Conservation (phyloP, 345 rosid genomes). For the Corchorus capsularis region DNA sequence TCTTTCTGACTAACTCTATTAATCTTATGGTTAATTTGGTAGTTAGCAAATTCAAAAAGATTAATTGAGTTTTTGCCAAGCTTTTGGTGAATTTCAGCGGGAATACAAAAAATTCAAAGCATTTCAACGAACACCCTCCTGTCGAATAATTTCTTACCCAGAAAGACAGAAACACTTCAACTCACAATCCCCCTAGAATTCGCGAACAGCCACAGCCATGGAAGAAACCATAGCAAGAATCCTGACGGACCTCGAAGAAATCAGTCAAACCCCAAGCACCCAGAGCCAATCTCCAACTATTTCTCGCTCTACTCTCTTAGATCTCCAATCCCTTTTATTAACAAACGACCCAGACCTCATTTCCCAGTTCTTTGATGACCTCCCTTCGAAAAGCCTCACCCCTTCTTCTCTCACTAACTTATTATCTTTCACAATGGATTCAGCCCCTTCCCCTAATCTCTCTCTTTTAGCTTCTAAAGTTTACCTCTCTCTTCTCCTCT, state of each 20-base stretch:
- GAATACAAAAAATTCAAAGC: constrained; percentile 19
- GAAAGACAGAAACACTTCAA: background rate
- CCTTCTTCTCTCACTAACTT: constrained; percentile 51
- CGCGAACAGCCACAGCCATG: constrained; percentile 17
- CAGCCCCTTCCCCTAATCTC: constrained; percentile 32
- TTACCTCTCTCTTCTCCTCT: constrained; percentile 63
- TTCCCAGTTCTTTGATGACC: constrained; percentile 47
- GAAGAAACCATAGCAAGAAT: constrained; percentile 36
- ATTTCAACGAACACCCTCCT: background rate
- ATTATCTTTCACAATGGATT: constrained; percentile 69
- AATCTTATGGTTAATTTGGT: too few species aligned
- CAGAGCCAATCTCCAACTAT: constrained; percentile 29
- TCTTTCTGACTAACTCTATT: too few species aligned
- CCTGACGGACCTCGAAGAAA: constrained; percentile 36
- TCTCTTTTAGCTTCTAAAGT: constrained; percentile 60
- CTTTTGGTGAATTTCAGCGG: background rate
- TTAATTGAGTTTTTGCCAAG: too few species aligned
- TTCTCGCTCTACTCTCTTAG: constrained; percentile 44
- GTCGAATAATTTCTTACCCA: background rate
- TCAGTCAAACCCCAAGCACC: constrained; percentile 21
- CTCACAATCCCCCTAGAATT: background rate
- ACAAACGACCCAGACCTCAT: constrained; percentile 48
- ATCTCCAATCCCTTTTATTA: constrained; percentile 56
- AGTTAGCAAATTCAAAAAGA: too few species aligned
- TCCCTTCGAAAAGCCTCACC: constrained; percentile 45